Conservation (phyloP, 78 protist genomes). For the Ministeria vibrans region DNA sequence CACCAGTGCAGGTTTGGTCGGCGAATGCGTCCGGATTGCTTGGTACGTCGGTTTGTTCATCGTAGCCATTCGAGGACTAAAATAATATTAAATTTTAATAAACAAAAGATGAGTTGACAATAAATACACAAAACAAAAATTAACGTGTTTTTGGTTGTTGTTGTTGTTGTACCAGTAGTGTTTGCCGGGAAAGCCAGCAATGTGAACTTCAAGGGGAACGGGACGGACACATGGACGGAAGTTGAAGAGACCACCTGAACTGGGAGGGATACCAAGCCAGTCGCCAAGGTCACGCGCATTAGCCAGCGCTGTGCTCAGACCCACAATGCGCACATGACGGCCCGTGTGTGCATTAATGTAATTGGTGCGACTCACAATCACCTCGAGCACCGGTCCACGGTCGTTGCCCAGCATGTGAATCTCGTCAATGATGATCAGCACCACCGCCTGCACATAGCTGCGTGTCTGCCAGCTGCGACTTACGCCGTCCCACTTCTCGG, state of each 20-base stretch:
- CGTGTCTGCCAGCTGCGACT: constrained; percentile 88
- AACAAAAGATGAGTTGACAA: too few species aligned
- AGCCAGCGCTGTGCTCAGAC: constrained; percentile 96
- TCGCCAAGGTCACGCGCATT: constrained; percentile 94
- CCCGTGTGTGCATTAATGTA: constrained; percentile 70
- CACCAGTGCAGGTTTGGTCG: constrained; percentile 77
- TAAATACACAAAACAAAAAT: too few species aligned
- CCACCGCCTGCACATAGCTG: constrained; percentile 50
- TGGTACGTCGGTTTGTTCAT: constrained; percentile 97
- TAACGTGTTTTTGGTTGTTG: too few species aligned
- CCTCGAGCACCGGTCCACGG: constrained; percentile 94
- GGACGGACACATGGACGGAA: constrained; percentile 96
- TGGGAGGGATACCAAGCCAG: constrained; percentile 93
- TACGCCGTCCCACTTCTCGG: constrained; percentile 99
- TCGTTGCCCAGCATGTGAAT: constrained; percentile 94
- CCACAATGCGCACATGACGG: constrained; percentile 71
- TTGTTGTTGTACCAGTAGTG: too few species aligned
- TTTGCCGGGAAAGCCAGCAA: constrained; percentile 88
- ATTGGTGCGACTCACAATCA: constrained; percentile 77
- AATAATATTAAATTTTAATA: too few species aligned
- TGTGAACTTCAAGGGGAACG: constrained; percentile 81
- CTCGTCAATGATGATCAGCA: constrained; percentile 37
- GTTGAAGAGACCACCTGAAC: constrained; percentile 90
- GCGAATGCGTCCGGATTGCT: constrained; percentile 71
- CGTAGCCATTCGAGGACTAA: constrained; percentile 99